Percentiles rank a stretch among this genome's conserved stretches.
phyloP scores from a whole-genome alignment of 1,284 basidiomycete species.

The Hypsizygus ulmarius region DNA sequence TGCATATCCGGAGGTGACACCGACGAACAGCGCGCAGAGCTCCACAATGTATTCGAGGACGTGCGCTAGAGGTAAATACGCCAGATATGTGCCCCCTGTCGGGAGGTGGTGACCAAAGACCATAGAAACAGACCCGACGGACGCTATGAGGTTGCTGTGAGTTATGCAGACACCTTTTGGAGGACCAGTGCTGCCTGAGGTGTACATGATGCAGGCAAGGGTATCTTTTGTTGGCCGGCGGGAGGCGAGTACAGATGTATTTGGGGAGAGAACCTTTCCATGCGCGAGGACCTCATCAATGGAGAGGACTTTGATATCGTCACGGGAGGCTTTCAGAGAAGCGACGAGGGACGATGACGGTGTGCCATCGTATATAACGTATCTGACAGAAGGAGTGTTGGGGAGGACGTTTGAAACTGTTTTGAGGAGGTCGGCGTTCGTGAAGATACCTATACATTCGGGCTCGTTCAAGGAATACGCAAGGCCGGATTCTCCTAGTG shows the following conservation, averaged over 20 bases:
- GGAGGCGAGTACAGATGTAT: slow-evolving; percentile 44
- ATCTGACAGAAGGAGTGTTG: slow-evolving; percentile 70
- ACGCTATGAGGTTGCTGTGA: slow-evolving; percentile 85
- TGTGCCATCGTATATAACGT: slow-evolving; percentile 88
- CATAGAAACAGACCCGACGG: slow-evolving; percentile 74
- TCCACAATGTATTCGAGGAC: slow-evolving; percentile 87
- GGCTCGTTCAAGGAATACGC: slow-evolving; percentile 92
- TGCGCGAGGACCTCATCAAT: slow-evolving; percentile 71
- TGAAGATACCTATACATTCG: slow-evolving; percentile 84
- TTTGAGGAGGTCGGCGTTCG: slow-evolving; percentile 86
- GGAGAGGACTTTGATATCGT: slow-evolving; percentile 56
- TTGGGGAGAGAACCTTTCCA: slow-evolving; percentile 49
- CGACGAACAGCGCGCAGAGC: slow-evolving; percentile 56
- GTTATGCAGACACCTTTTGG: slow-evolving; percentile 94
- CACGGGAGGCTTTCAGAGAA: slow-evolving; percentile 50
- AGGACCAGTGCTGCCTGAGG: slow-evolving; percentile 84
- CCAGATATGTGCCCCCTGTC: slow-evolving; percentile 73
- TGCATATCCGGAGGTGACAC: slow-evolving; percentile 82
- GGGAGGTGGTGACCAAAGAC: slow-evolving; percentile 79
- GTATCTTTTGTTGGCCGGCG: slow-evolving; percentile 63
- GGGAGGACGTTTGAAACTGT: slow-evolving; percentile 68
- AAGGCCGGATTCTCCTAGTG: slow-evolving; percentile 87
- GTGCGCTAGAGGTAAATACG: slow-evolving; percentile 91
- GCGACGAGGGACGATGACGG: slow-evolving; percentile 54
- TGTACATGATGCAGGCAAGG: slow-evolving; percentile 95